Base-by-base conservation (phyloP, 345 rosid genomes). In the Lumnitzera racemosa region DNA sequence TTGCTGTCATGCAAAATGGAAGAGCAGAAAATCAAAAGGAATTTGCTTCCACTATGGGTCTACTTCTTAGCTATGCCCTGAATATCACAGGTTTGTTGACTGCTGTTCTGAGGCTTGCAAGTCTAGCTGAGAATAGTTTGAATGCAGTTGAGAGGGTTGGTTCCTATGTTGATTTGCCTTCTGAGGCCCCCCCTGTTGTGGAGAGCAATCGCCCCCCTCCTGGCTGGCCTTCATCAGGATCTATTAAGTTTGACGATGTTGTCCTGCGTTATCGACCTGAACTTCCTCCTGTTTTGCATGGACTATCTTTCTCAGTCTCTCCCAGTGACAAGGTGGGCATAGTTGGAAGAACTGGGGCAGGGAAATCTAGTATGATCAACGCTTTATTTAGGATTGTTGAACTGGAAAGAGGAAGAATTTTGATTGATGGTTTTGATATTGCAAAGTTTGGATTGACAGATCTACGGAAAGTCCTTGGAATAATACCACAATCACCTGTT, bases 271-370 rank as follows among this genome's bases (percentile, higher is more conserved):
- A 94, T 66, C 82, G 99, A 69, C 86, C 89, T 53, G 96, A 88
- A 72, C 96, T 90, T 70, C 97, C 97, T 49, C 89, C 97, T 24
- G 99, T 94, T 56, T 74, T 94, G 56, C 97, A 90, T 78, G 96
- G 81, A 56, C 64, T 94, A 66, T 84, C 95, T 3, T 94, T 94
- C 71, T 52, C 63, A n/a, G 76, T 94, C 62, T 72, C 83, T 76
- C 90, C 99, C 23, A 86, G 89, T 67, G 96, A 88, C 75, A 94
- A 94, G 82, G 91, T 94, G 15, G 99, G 97, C 48, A 88, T 94
- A 63, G 99, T 94, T 59, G 99, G 99, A 75, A 90, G 99, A 77
- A 94, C 99, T 53, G 99, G 99, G 4, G 99, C 99, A 36, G 99
- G 99, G 64, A 94, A 94, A 72, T 94, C 99, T 60, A 94, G 99